phyloP scores from a whole-genome alignment of 176 grass and related monocot genomes.

The Microstegium vimineum region DNA sequence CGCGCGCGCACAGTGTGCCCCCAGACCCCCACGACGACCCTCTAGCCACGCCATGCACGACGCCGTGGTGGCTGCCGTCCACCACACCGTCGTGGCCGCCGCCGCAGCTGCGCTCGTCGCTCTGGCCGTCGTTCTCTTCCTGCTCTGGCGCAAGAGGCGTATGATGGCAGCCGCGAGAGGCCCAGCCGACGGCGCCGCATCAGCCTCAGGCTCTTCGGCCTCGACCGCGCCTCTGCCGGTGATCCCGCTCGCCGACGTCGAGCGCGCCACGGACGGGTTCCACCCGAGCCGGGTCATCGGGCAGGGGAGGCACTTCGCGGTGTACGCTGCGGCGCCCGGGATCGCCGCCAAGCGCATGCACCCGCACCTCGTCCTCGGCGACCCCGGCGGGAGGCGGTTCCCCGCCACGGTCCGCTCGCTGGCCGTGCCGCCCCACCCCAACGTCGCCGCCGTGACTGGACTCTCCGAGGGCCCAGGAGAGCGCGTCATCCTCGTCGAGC shows the following conservation, averaged over 20 bases:
- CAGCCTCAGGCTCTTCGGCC: background rate
- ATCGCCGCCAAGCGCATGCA: constrained; percentile 69
- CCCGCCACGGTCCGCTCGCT: constrained; percentile 47
- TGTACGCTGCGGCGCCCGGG: constrained; percentile 43
- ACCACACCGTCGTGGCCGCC: constrained; percentile 26
- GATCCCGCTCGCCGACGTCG: constrained; percentile 40
- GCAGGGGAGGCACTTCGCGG: constrained; percentile 42
- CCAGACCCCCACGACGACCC: no score
- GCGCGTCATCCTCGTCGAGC: constrained; percentile 58
- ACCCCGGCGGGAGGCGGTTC: constrained; percentile 58
- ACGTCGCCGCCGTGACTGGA: constrained; percentile 45
- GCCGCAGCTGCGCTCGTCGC: constrained; percentile 18
- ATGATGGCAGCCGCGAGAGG: background rate
- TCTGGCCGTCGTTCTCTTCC: constrained; percentile 38
- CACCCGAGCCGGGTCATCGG: constrained; percentile 51
- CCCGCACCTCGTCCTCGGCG: constrained; percentile 50
- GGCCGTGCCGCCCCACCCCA: constrained; percentile 45
- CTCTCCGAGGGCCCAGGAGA: constrained; percentile 69
- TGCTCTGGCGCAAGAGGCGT: constrained; percentile 40
- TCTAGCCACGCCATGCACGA: constrained; percentile 25
- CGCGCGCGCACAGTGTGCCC: background rate
- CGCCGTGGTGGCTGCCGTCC: constrained; percentile 9
- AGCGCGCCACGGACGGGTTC: constrained; percentile 70
- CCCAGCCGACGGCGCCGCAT: background rate
- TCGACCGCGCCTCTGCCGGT: constrained; percentile 22